phyloP scores from a whole-genome alignment of 192 early-diverging fungal genomes.

The Gaertneriomyces sp. region DNA sequence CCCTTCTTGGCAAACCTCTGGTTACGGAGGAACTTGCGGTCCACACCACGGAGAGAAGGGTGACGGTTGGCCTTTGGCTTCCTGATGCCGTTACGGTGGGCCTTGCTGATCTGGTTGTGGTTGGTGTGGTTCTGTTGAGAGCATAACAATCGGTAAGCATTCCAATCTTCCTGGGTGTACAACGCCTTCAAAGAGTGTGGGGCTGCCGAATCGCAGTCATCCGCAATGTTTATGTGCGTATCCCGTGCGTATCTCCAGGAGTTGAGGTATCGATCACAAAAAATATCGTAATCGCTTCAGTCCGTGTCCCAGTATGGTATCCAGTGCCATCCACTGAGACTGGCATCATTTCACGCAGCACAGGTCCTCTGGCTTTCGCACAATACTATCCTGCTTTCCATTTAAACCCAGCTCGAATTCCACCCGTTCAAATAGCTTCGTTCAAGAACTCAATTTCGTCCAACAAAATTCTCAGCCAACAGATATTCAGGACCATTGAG shows the following conservation, averaged over 20 bases:
- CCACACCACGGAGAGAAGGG: conserved; percentile 89
- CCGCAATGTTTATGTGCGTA: neutral
- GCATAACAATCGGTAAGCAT: neutral
- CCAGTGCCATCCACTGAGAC: neutral
- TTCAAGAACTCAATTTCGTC: neutral
- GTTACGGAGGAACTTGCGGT: conserved; percentile 97
- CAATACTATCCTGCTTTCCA: neutral
- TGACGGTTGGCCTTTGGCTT: conserved; percentile 86
- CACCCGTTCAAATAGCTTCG: neutral
- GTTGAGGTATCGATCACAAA: neutral
- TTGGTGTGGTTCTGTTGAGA: conserved; percentile 92
- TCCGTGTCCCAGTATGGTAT: neutral
- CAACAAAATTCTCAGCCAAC: neutral
- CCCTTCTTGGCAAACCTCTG: conserved; percentile 91
- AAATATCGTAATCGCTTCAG: neutral
- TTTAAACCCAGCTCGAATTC: neutral
- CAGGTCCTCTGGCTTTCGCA: neutral
- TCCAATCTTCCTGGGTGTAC: neutral
- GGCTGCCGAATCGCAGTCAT: neutral
- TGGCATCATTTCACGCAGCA: neutral
- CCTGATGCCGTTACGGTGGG: conserved; percentile 99
- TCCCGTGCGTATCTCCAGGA: neutral
- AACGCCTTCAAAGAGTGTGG: no score
- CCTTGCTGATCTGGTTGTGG: conserved; percentile 99
- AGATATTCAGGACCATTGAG: neutral